Percentiles rank a stretch among this genome's conserved stretches.
phyloP scores from a whole-genome alignment of 768 basidiomycete species.

The Phaeotremella fagi region DNA sequence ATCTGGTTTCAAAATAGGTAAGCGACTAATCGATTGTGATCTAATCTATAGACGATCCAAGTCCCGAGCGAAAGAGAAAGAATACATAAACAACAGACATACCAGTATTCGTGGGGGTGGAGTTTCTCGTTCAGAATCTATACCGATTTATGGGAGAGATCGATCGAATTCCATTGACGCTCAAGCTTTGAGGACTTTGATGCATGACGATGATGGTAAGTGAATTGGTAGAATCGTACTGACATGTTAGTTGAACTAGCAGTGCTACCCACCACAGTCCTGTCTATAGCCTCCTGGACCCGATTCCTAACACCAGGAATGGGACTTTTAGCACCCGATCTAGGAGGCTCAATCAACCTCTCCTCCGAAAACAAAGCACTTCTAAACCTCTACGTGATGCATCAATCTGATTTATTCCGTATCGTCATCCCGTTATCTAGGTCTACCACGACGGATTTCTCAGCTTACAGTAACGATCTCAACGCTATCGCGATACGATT shows the following conservation, averaged over 20 bases:
- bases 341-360: constrained; percentile 20
- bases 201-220: constrained; percentile 29
- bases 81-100: no score
- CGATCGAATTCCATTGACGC: constrained; percentile 9
- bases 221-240: neutral
- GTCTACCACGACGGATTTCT: neutral
- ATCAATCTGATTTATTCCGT: constrained; percentile 23
- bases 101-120: no score
- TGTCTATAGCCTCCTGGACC: constrained; percentile 32
- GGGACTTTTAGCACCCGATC: constrained; percentile 19
- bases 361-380: neutral
- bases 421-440: constrained; percentile 22
- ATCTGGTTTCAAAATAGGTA: constrained; percentile 45
- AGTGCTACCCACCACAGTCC: constrained; percentile 29
- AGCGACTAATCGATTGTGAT: neutral
- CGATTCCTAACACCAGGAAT: constrained; percentile 35
- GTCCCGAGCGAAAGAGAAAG: constrained; percentile 33
- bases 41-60: constrained; percentile 24
- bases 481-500: constrained; percentile 28
- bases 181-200: constrained; percentile 18
- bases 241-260: constrained; percentile 19
- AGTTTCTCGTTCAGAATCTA: constrained; percentile 1
- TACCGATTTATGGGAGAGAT: neutral
- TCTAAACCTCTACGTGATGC: constrained; percentile 26
- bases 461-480: constrained; percentile 6